These are phyloP conservation scores for Yamadazyma mexicana DNA, from an alignment of 1,139 yeast genomes.

Conservation along the genomic window DNA sequence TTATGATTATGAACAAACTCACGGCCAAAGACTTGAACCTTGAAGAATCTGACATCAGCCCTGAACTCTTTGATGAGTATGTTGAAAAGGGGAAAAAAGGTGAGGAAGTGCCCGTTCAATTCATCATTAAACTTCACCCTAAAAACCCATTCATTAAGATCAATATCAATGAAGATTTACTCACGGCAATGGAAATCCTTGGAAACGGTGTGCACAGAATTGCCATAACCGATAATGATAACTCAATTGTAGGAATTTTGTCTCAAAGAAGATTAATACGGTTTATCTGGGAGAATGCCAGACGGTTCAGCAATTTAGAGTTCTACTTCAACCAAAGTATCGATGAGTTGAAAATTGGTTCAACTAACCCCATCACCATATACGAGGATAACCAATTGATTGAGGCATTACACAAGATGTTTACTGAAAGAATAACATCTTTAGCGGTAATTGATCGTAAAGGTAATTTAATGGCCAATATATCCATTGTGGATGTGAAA, in stretches of 20 bases:
- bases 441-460: slow-evolving; percentile 90
- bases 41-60: slow-evolving; percentile 30
- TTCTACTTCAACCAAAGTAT: slow-evolving; percentile 66
- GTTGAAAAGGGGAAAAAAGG: slow-evolving; percentile 54
- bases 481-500: slow-evolving; percentile 89
- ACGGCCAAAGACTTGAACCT: slow-evolving; percentile 37
- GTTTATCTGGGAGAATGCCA: slow-evolving; percentile 88
- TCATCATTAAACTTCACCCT: slow-evolving; percentile 75
- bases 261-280: slow-evolving; percentile 85
- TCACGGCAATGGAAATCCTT: slow-evolving; percentile 76
- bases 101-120: slow-evolving; percentile 76
- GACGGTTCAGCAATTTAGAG: slow-evolving; percentile 80
- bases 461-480: slow-evolving; percentile 79
- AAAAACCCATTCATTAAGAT: slow-evolving; percentile 84
- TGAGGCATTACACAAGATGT: slow-evolving; percentile 86
- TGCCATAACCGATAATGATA: slow-evolving; percentile 65
- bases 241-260: slow-evolving; percentile 66
- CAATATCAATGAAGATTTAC: slow-evolving; percentile 64
- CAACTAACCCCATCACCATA: slow-evolving; percentile 70
- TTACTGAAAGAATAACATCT: slow-evolving; percentile 78
- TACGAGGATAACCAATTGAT: slow-evolving; percentile 84
- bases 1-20: slow-evolving; percentile 71
- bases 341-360: slow-evolving; percentile 68
- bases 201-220: slow-evolving; percentile 93
- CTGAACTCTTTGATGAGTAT: slow-evolving; percentile 12